Conservation (phyloP, 164 flowering plant species). For the Berberis vulgaris region DNA sequence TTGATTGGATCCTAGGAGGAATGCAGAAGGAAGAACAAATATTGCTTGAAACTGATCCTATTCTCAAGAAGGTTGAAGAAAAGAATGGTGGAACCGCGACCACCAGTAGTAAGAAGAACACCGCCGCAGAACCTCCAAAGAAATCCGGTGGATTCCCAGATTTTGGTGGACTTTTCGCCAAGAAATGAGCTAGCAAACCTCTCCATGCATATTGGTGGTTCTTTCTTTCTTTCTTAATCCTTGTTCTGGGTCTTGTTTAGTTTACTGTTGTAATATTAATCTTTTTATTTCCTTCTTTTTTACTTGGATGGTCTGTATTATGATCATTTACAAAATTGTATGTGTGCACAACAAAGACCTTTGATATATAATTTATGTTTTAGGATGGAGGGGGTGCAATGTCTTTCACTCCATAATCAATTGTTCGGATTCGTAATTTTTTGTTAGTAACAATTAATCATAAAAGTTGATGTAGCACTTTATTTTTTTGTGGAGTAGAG, state of each 20-base stretch:
- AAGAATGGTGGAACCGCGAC: constrained; percentile 24
- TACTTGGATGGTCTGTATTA: not conserved
- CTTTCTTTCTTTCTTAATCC: not conserved
- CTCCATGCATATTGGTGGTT: not conserved
- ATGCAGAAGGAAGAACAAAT: constrained; percentile 58
- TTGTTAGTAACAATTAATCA: no score
- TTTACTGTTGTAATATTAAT: not conserved
- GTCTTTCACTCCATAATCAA: no score
- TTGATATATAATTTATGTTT: no score
- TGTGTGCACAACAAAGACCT: no score
- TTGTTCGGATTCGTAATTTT: no score
- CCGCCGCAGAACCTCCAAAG: constrained; percentile 38
- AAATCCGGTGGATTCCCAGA: constrained; percentile 36
- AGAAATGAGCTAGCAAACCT: constrained; percentile 32
- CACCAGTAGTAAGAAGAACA: constrained; percentile 36
- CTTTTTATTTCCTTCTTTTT: not conserved
- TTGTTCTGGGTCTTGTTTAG: not conserved
- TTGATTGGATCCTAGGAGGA: constrained; percentile 59
- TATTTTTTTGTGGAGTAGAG: no score
- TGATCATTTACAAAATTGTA: not conserved
- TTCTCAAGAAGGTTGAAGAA: constrained; percentile 81
- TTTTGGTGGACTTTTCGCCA: constrained; percentile 69
- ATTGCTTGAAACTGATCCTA: constrained; percentile 72
- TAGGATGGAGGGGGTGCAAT: no score
- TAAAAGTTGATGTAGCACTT: no score